phyloP scores from a whole-genome alignment of 2,329 filamentous ascomycete genomes.

The Fusarium floridanum region DNA sequence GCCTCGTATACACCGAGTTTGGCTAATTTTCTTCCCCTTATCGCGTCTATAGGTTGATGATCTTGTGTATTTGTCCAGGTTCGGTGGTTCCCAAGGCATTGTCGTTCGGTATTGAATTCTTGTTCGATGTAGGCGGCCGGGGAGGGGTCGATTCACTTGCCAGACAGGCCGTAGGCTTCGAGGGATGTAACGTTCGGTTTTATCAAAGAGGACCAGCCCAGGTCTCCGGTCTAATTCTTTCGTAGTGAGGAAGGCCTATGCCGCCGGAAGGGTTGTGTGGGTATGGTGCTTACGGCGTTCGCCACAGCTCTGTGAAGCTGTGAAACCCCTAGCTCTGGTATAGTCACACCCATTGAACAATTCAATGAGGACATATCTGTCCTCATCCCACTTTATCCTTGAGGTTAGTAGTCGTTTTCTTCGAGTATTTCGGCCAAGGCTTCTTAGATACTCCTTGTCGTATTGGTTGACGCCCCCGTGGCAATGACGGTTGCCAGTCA shows the following conservation, averaged over 20 bases:
- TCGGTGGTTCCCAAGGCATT: not conserved
- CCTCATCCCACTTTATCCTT: too few species aligned
- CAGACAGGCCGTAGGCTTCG: not conserved
- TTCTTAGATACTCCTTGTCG: too few species aligned
- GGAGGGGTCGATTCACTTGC: not conserved
- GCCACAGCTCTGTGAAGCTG: not conserved
- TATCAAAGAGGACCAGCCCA: not conserved
- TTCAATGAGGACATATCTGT: not conserved
- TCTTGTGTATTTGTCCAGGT: not conserved
- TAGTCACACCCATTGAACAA: not conserved
- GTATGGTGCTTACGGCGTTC: not conserved
- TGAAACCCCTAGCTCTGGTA: not conserved
- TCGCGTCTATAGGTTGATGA: too few species aligned
- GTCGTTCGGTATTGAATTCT: not conserved
- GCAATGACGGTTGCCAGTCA: too few species aligned
- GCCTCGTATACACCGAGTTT: not conserved
- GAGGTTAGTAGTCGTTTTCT: too few species aligned
- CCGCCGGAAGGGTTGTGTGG: fast-evolving
- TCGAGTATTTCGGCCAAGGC: too few species aligned
- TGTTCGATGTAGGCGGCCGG: not conserved
- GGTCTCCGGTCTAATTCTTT: not conserved
- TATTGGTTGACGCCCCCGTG: too few species aligned
- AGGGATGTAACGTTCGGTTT: not conserved
- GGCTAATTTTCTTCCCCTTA: not conserved
- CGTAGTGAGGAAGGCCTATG: not conserved